A percentile compares a stretch with the other conserved stretches of the same genome.
These are phyloP conservation scores for Cenchrus americanus DNA, from an alignment of 176 grass and related monocot genomes.

Conservation along the genomic window DNA sequence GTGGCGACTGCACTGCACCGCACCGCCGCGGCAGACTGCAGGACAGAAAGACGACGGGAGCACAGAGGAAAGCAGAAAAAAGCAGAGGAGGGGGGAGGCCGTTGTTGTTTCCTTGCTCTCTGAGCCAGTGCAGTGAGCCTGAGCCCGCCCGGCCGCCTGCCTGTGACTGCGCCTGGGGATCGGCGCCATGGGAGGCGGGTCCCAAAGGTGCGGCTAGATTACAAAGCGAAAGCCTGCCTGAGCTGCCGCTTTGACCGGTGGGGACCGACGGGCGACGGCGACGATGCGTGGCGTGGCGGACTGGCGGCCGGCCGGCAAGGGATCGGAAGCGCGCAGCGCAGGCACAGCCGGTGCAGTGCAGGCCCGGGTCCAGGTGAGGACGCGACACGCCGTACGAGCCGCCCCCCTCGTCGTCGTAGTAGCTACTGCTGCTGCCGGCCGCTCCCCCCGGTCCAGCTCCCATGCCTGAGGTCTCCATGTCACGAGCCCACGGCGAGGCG, in stretches of 20 bases:
- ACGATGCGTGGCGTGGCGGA: constrained; percentile 19
- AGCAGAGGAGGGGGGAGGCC: background rate
- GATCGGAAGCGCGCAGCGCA: background rate
- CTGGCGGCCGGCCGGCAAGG: background rate
- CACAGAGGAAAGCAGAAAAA: background rate
- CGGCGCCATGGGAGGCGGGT: constrained; percentile 22
- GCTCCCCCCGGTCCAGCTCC: no score
- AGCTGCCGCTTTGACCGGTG: constrained; percentile 46
- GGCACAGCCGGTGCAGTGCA: background rate
- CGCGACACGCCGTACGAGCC: constrained; percentile 37
- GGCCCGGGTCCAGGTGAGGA: constrained; percentile 41
- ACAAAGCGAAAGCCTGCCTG: constrained; percentile 39
- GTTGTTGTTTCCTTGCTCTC: background rate
- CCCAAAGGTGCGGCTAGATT: background rate
- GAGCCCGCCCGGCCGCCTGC: no score
- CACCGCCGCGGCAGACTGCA: background rate
- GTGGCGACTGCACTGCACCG: background rate
- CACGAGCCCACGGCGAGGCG: background rate
- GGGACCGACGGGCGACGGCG: constrained; percentile 31
- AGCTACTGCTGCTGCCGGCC: background rate
- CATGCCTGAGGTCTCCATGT: background rate
- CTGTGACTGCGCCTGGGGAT: constrained; percentile 41
- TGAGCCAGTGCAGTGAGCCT: no score
- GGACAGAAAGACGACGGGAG: constrained; percentile 16
- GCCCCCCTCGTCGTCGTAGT: background rate